phyloP scores from a whole-genome alignment of 495 filamentous ascomycete species.

The Chaetomium cochliodes region DNA sequence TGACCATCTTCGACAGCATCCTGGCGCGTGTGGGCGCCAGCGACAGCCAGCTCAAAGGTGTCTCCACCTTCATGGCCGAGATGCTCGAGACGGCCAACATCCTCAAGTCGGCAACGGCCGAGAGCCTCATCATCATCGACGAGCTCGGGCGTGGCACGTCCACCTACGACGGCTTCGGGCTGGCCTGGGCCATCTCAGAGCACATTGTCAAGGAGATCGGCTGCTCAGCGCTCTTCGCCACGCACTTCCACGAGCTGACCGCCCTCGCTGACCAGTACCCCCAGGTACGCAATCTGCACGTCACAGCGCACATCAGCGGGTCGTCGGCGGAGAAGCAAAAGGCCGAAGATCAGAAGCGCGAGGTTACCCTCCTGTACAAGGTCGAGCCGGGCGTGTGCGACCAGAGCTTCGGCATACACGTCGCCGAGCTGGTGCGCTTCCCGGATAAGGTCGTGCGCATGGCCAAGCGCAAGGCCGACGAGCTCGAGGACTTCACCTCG shows the following conservation, averaged over 20 bases:
- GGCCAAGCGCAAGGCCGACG: slow-evolving; percentile 96
- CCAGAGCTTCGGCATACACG: slow-evolving; percentile 96
- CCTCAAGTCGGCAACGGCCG: slow-evolving; percentile 90
- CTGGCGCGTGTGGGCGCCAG: slow-evolving; percentile 93
- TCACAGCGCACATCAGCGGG: slow-evolving; percentile 89
- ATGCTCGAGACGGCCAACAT: slow-evolving; percentile 99
- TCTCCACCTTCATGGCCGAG: slow-evolving; percentile 99
- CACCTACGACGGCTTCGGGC: slow-evolving; percentile 97
- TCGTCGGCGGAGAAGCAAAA: slow-evolving; percentile 25
- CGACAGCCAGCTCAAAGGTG: slow-evolving; percentile 95
- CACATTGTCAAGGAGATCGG: slow-evolving; percentile 94
- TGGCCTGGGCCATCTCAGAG: slow-evolving; percentile 98
- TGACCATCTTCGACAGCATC: slow-evolving; percentile 97
- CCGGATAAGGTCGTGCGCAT: slow-evolving; percentile 96
- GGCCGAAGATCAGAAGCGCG: slow-evolving; percentile 50
- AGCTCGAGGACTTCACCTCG: slow-evolving; percentile 92
- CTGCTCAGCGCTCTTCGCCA: slow-evolving; percentile 91
- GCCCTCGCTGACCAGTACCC: slow-evolving; percentile 80
- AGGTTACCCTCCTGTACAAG: slow-evolving; percentile 95
- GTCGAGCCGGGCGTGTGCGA: slow-evolving; percentile 94
- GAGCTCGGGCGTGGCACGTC: slow-evolving; percentile 97
- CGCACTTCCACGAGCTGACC: slow-evolving; percentile 97
- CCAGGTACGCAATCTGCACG: slow-evolving; percentile 89
- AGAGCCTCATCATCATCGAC: slow-evolving; percentile 96
- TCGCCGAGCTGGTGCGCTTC: slow-evolving; percentile 97